Evolutionary conservation across 2,329 filamentous ascomycete genomes (phyloP), one percentile per base, ranked within the genome.

Genomic region (Chaetoscypha palmicola): DNA sequence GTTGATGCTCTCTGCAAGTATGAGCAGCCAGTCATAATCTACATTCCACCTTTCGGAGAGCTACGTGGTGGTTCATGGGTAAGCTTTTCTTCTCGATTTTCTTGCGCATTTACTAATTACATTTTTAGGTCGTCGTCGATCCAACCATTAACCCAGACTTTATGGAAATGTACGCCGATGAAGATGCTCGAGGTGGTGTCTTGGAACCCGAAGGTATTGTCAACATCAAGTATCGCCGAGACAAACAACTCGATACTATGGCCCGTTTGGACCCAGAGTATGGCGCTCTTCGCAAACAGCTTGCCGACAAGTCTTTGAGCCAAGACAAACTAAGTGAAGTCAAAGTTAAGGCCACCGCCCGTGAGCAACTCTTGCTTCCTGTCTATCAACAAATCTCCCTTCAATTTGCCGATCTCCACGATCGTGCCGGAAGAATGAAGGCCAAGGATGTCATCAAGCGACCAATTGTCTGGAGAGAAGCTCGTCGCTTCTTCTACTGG

Each of bases 101-200:
- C 37, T 42, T 10, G 21, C 47, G 35, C 32, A 19, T 49, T 50
- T 48, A 65, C n/a, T n/a, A n/a, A n/a, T 67, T 67, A 67, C 50
- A 40, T 41, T 49, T 48, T 46, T 47, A 75, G 70, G 92, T 98
- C 65, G 92, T 98, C 41, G 88, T 98, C 52, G 92, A 98, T 65
- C 92, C 92, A 38, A 97, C 92, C 54, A 98, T 98, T 74, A 97
- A 98, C 74, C 81, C 89, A 14, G 79, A 86, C 36, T 83, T 81
- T 61, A 98, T 98, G 92, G 92, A 98, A 69, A 98, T 98, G 92
- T 98, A 98, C 65, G 92, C 92, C 44, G 92, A 98, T 61, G 82
- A 86, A 54, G 91, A 98, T 55, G 76, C 92, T 45, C 92, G 92
- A 49, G 92, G 91, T 70, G 92, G 92, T 83, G 90, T 98, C 37